Conservation (phyloP, 1,139 yeast species). For the Suhomyces yuchorum region DNA sequence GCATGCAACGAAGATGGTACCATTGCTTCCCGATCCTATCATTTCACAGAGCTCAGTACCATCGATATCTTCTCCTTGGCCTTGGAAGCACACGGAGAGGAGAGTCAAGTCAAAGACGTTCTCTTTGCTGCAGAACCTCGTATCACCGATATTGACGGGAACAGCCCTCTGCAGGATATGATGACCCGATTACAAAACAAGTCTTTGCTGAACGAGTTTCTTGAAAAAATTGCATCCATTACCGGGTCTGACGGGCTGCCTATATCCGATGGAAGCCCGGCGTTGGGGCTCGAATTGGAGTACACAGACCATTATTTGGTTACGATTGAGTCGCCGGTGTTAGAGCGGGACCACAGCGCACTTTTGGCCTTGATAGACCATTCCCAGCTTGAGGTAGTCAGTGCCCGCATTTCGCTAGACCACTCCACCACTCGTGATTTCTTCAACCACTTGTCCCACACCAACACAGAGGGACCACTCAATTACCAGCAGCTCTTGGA, state of each 20-base stretch:
- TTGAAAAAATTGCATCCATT: not conserved
- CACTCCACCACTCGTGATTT: slow-evolving; percentile 20
- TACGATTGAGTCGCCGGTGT: slow-evolving; percentile 33
- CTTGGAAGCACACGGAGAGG: slow-evolving; percentile 16
- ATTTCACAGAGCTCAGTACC: slow-evolving; percentile 31
- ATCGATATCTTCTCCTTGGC: slow-evolving; percentile 37
- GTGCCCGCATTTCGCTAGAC: slow-evolving; percentile 28
- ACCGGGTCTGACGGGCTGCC: not conserved
- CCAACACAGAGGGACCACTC: slow-evolving; percentile 3
- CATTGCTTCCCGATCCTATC: slow-evolving; percentile 27
- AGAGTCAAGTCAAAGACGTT: not conserved
- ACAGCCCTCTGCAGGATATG: not conserved
- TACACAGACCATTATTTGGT: slow-evolving; percentile 31
- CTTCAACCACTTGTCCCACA: slow-evolving; percentile 14
- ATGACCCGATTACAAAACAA: not conserved
- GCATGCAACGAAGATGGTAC: slow-evolving; percentile 1
- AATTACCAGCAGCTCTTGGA: slow-evolving; percentile 24
- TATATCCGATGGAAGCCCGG: not conserved
- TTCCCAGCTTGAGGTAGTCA: slow-evolving; percentile 31
- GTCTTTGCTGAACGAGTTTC: not conserved
- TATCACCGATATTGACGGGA: not conserved
- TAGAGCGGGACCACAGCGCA: slow-evolving; percentile 24
- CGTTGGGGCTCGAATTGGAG: slow-evolving; percentile 27
- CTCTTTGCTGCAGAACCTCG: not conserved
- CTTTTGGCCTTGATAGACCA: slow-evolving; percentile 27